Base-by-base conservation (phyloP, 495 filamentous ascomycete species). In the Aspergillus campestris region DNA sequence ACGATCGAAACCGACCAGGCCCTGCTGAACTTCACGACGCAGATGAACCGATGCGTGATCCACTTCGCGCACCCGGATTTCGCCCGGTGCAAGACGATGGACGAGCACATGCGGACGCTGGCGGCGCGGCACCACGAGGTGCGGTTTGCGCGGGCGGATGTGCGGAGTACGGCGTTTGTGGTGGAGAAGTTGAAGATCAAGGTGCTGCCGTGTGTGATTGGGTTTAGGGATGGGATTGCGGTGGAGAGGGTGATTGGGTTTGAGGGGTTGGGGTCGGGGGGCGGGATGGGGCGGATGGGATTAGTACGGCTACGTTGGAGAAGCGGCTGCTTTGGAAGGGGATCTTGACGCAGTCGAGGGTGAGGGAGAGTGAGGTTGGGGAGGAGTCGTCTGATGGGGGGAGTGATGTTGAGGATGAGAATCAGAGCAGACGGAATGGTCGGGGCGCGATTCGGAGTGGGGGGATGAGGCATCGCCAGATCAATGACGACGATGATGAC, bases 1-100 rank as follows among this genome's bases (percentile, higher is more conserved):
- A 78, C 82, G 10, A 69, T 86, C 36, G 69, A 67, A 42, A 73
- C 74, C 43, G 86, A 90, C 65, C 82, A 84, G 55, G 53, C 66
- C 9, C 58, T 87, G 8, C 77, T 90, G 56, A 79, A 85, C 47
- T 75, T 83, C 42, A 87, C 83, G 5, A 88, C 85, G 8, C 66
- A 67, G 30, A 76, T 73, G 0, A 74, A 81, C 46, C 66, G 74
- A 31, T 81, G 78, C 49, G 72, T 89, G 0, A 78, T 89, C 24
- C 86, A 90, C 61, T 90, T 90, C 65, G 79, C 74, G 49, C 84
- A 87, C 57, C 66, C 79, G 6, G 85, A 89, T 57, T 90, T 90
- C 62, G 67, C 71, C 6, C 77, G 86, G 7, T 90, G 86, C 58
- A 57, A 69, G 9, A 76, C 84, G 38, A 86, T 87, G 83, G 81